phyloP scores from a whole-genome alignment of 2,329 filamentous ascomycete genomes.

The Fusarium pseudonygamai region DNA sequence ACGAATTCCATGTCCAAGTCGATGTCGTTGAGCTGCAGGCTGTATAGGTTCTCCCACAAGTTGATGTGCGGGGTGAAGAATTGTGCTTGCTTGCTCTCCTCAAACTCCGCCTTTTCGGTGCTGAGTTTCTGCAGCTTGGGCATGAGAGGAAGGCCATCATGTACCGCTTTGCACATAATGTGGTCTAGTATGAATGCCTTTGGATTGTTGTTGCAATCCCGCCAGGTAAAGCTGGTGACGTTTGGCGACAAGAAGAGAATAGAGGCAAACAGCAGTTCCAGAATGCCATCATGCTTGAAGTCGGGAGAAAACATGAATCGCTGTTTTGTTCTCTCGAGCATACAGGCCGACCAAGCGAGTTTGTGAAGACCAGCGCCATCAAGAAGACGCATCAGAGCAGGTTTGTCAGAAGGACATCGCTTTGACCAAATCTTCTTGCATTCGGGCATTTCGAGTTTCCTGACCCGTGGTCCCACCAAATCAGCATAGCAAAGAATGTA shows the following conservation, averaged over 20 bases:
- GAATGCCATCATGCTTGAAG: constrained; percentile 26
- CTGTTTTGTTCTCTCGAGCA: constrained; percentile 12
- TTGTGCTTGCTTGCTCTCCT: constrained; percentile 5
- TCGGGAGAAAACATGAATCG: constrained; percentile 27
- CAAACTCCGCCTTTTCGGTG: constrained; percentile 10
- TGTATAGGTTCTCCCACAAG: constrained; percentile 20
- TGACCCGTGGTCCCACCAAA: background rate
- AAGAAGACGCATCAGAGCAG: constrained; percentile 11
- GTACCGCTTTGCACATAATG: background rate
- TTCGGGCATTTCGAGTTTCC: background rate
- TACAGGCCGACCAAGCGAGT: constrained; percentile 15
- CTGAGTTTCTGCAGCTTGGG: constrained; percentile 4
- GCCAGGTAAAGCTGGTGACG: constrained; percentile 21
- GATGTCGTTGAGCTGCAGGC: constrained; percentile 10
- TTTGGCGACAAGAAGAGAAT: constrained; percentile 21
- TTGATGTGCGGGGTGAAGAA: constrained; percentile 22
- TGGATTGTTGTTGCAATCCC: constrained; percentile 23
- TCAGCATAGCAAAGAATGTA: constrained; percentile 5
- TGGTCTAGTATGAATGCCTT: constrained; percentile 1
- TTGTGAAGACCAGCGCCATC: constrained; percentile 4
- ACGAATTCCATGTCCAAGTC: constrained; percentile 24
- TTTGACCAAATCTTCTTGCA: constrained; percentile 14
- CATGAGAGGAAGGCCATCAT: constrained; percentile 10
- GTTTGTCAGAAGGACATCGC: constrained; percentile 8
- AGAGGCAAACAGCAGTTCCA: constrained; percentile 25